Percentiles rank a stretch among this genome's conserved stretches.
Evolutionary conservation across 208 protist genomes (phyloP).

Genomic region (Trypanosoma theileri): DNA sequence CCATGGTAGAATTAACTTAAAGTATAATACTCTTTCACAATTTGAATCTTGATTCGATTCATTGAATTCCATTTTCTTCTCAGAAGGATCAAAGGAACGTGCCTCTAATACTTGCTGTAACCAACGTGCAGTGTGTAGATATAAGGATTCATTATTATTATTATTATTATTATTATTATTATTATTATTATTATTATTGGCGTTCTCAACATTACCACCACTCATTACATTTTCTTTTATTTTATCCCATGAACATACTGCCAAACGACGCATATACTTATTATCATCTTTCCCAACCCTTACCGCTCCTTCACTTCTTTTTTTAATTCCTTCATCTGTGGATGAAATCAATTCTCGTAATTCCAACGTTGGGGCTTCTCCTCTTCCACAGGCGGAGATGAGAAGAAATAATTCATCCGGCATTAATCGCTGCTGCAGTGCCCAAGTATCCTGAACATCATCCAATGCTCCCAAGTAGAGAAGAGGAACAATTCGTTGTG

Average conservation of each 20-base stretch:
- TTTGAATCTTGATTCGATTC: neutral
- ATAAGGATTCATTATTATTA: neutral
- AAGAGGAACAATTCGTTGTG: constrained; percentile 52
- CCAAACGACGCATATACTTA: constrained; percentile 10
- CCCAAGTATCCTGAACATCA: constrained; percentile 38
- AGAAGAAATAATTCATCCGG: constrained; percentile 40
- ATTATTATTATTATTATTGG: neutral
- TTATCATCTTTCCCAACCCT: neutral
- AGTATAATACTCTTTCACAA: neutral
- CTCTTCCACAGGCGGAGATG: constrained; percentile 32
- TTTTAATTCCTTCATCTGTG: neutral
- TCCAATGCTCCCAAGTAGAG: constrained; percentile 55
- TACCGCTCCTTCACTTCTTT: neutral
- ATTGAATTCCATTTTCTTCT: neutral
- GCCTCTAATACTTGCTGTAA: constrained; percentile 2
- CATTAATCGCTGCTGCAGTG: constrained; percentile 27
- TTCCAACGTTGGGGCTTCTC: constrained; percentile 21
- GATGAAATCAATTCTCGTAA: constrained; percentile 20
- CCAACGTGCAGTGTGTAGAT: neutral
- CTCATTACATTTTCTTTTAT: constrained; percentile 10
- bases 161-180: neutral
- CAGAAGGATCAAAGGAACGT: neutral
- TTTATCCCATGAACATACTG: constrained; percentile 28
- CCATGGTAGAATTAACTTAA: constrained; percentile 28
- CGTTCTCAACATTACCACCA: neutral